Evolutionary conservation across 768 basidiomycete species (phyloP), one percentile per base, ranked within the genome.

Genomic region (Hypsizygus marmoreus): DNA sequence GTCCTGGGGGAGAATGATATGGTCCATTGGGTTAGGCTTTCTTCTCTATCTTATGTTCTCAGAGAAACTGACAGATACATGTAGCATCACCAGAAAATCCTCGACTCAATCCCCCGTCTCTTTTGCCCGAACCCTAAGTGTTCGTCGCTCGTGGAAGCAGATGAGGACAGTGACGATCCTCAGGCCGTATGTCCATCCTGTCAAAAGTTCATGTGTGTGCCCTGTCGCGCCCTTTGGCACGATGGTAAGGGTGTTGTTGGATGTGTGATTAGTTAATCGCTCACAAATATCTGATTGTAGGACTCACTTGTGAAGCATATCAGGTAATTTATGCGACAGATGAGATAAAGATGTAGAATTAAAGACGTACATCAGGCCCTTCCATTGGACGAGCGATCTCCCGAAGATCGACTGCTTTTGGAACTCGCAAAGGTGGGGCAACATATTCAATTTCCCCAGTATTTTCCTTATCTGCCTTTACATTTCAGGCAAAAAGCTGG

Each of bases 81-180:
- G 13, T 20, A 72, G 70, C 57, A 70, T 47, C 59, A 65, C 32
- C 69, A 69, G 40, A 66, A 61, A 45, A 46, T 72, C 2, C 54
- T 70, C 6, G 66, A 69, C 38, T 64, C 63, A 4, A 51, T 65
- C 4, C 67, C 68, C 19, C 57, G 62, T 16, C 48, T 66, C 19
- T 72, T 69, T 38, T 72, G 70, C 43, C 70, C 70, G 3, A 69
- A 72, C 41, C 63, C 64, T 1, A 60, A 60, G 33, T 72, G 69
- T 47, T 72, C 70, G 2, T 60, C 62, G 7, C 57, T 67, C 1
- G 59, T 72, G 19, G 62, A 68, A 30, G 53, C 61, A 9, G 60
- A 68, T 22, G 68, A 68, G 37, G 67, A 68, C 31, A 51, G 53
- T 13, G 59, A 66, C 3, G 60, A 67, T 7, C 66, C 66, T 10